Conservation (phyloP, 805 yeast genomes). For the Kazachstania martiniae region DNA sequence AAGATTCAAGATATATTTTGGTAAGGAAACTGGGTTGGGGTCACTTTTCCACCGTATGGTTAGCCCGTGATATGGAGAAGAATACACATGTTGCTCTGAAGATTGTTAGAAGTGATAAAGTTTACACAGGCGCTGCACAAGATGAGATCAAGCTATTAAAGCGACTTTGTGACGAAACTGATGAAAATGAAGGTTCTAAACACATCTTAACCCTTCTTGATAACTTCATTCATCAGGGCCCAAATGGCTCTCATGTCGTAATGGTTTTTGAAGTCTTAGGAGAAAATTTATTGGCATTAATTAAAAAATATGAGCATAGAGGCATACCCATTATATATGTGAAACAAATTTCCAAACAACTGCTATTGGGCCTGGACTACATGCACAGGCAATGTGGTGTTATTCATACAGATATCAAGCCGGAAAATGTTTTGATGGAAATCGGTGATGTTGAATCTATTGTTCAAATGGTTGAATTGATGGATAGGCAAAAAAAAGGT, state of each 20-base stretch:
- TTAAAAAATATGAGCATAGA: conserved; percentile 63
- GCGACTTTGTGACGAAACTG: conserved; percentile 38
- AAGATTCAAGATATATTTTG: conserved; percentile 61
- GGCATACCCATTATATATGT: conserved; percentile 72
- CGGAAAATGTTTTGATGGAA: conserved; percentile 69
- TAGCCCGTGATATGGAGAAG: conserved; percentile 48
- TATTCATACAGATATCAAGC: conserved; percentile 70
- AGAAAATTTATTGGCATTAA: conserved; percentile 78
- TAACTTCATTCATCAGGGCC: conserved; percentile 76
- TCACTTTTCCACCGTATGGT: conserved; percentile 93
- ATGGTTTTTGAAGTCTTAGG: conserved; percentile 98
- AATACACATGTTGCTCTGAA: conserved; percentile 84
- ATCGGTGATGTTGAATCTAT: conserved; percentile 77
- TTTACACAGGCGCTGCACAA: conserved; percentile 85
- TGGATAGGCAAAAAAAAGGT: conserved; percentile 41
- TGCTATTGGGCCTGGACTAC: conserved; percentile 54
- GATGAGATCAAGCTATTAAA: conserved; percentile 82
- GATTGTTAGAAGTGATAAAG: conserved; percentile 82
- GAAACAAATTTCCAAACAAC: conserved; percentile 72
- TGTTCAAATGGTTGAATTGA: conserved; percentile 52
- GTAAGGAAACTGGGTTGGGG: conserved; percentile 98
- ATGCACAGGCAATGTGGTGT: conserved; percentile 57
- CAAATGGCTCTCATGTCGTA: conserved; percentile 85
- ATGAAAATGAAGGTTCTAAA: conserved; percentile 50
- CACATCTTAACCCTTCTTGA: conserved; percentile 76